Base-by-base conservation (phyloP, 805 yeast genomes). In the Saccharomycopsis sp. region DNA sequence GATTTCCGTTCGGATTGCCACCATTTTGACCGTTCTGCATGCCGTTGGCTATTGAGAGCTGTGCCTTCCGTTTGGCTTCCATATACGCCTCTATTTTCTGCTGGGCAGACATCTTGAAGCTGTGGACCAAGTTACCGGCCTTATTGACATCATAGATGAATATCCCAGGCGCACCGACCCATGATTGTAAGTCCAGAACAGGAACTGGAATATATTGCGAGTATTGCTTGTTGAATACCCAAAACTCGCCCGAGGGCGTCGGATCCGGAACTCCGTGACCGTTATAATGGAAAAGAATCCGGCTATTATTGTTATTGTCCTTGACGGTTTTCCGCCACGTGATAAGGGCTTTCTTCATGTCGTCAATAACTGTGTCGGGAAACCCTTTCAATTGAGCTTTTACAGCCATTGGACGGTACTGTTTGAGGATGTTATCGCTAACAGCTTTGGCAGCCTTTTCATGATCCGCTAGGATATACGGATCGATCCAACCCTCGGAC, bases 201-300 rank as follows among this genome's bases (percentile, higher is more conserved):
- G 97, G 89, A 1, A 94, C 94, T 0, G 99, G 99, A 59, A 94
- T 94, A 70, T 94, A 94, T 73, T 94, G 99, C 1, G 99, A 94
- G 70, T 92, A 94, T 1, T 97, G 97, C 64, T 97, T 77, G 71
- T 94, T 94, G 75, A 94, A 94, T 9, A 94, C 98, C 99, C 99
- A 94, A 25, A 94, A 89, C 68, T 94, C 99, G 23, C 99, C 99
- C 52, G 92, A 83, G 41, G 90, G 84, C 0, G 99, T 94, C 0
- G 99, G 98, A 66, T 90, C 90, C 0, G 99, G 99, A 1, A 94
- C 99, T 23, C 99, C 99, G 69, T 94, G 99, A 3, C 99, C 99
- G 66, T 94, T 94, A 70, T 94, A 94, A 70, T 94, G 98, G 70
- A 94, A 93, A 56, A 94, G 70, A 8, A 93, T 87, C 60, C 99